Evolutionary conservation across 208 protist species (phyloP).

Genomic region (Sergeia podlipaevii): DNA sequence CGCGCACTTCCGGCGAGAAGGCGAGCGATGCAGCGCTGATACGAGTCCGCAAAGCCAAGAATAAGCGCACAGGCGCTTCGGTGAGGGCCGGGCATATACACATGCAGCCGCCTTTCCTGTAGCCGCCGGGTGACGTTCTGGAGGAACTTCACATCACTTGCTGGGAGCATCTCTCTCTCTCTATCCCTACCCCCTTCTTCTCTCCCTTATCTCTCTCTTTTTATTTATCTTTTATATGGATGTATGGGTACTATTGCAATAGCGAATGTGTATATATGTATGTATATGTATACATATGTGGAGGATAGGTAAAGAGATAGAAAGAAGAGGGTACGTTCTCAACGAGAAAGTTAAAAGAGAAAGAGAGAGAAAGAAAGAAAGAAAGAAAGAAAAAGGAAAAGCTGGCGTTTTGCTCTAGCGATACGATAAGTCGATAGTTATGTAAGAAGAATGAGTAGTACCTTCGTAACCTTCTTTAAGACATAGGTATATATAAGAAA

Average conservation of each 20-base stretch:
- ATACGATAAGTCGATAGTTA: too few relatives aligned
- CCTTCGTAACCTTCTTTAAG: too few relatives aligned
- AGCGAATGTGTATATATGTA: not conserved
- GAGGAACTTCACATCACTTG: conserved; percentile 52
- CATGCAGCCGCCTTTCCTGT: conserved; percentile 33
- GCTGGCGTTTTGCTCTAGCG: too few relatives aligned
- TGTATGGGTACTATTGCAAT: not conserved
- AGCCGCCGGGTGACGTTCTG: conserved; percentile 24
- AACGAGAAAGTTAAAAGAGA: conserved; percentile 5
- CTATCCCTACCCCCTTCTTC: not conserved
- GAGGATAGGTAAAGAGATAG: not conserved
- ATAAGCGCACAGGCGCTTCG: conserved; percentile 55
- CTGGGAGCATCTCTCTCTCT: conserved; percentile 20
- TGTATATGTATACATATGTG: not conserved
- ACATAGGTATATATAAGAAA: conserved; percentile 3
- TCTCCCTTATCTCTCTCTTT: not conserved
- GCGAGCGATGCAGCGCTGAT: conserved; percentile 14
- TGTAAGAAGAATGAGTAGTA: too few relatives aligned
- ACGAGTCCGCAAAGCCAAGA: conserved; percentile 55
- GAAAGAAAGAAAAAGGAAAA: conserved; percentile 11
- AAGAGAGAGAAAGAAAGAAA: conserved; percentile 5
- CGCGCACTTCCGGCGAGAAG: conserved; percentile 1
- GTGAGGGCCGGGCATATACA: conserved; percentile 38
- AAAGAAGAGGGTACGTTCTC: not conserved
- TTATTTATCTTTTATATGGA: conserved; percentile 3